A percentile compares a stretch with the other conserved stretches of the same genome.
Evolutionary conservation across 306 rosid genomes (phyloP).

Genomic region (Cicer arietinum): DNA sequence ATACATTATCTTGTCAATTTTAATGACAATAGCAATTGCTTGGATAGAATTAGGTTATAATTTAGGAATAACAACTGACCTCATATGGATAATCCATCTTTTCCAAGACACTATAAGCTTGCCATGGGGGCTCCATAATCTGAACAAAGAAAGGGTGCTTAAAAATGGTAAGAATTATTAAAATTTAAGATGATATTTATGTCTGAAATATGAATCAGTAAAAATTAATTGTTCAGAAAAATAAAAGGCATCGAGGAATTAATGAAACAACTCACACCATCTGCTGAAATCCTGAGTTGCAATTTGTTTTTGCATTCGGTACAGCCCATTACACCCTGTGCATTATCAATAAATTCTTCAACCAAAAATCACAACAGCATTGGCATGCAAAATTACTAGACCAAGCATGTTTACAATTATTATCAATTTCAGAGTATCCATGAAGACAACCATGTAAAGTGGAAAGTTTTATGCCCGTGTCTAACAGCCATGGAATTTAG

Average conservation of each 20-base stretch:
- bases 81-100: conserved; percentile 95
- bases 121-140: conserved; percentile 99
- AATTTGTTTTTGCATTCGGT: conserved; percentile 90
- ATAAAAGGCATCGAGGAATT: conserved; percentile 18
- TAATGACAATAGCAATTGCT: conserved; percentile 15
- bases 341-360: conserved; percentile 43
- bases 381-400: conserved; percentile 37
- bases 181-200: conserved; percentile 33
- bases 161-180: conserved; percentile 29
- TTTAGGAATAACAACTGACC: conserved; percentile 54
- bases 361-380: conserved; percentile 37
- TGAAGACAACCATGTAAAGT: conserved; percentile 10
- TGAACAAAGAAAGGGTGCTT: conserved; percentile 49
- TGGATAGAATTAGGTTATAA: conserved; percentile 18
- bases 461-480: conserved; percentile 15
- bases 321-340: conserved; percentile 98
- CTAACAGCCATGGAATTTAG: conserved; percentile 32
- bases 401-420: conserved; percentile 30
- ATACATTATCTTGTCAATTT: conserved; percentile 27
- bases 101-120: conserved; percentile 78
- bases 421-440: conserved; percentile 33
- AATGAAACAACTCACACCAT: conserved; percentile 73
- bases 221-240: conserved; percentile 27
- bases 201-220: conserved; percentile 11
- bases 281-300: conserved; percentile 84